Conservation (phyloP, 805 yeast genomes). For the Starmerella sp. region DNA sequence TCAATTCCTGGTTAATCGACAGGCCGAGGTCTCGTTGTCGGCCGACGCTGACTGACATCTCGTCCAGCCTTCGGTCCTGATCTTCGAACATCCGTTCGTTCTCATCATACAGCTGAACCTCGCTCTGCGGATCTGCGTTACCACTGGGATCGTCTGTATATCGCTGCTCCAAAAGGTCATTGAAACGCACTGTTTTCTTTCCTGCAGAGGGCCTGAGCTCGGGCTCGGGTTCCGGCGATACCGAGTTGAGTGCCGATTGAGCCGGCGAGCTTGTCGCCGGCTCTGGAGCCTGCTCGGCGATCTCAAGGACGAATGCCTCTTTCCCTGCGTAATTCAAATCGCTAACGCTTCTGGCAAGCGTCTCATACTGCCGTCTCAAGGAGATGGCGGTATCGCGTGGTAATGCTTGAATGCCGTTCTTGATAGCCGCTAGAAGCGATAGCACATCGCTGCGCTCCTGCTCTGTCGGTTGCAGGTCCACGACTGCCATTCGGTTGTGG, state of each 20-base stretch:
- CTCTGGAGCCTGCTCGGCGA: neutral
- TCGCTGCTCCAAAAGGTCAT: neutral
- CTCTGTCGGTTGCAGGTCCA: conserved; percentile 23
- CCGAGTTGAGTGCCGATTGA: neutral
- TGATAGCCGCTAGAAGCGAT: conserved; percentile 9
- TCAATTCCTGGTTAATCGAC: conserved; percentile 32
- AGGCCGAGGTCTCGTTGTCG: conserved; percentile 32
- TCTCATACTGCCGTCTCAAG: neutral
- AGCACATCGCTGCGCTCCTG: conserved; percentile 20
- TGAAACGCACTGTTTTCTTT: neutral
- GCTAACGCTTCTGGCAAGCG: neutral
- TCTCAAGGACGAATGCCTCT: neutral
- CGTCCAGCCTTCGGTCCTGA: conserved; percentile 32
- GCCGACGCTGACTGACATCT: conserved; percentile 29
- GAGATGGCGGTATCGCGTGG: neutral
- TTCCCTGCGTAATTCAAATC: conserved; percentile 6
- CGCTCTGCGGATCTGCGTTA: neutral
- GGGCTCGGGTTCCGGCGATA: neutral
- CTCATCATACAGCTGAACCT: conserved; percentile 14
- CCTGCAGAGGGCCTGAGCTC: neutral
- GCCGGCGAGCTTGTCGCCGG: neutral
- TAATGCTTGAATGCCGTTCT: neutral
- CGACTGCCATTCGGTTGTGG: conserved; percentile 22
- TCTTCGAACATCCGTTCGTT: conserved; percentile 26
- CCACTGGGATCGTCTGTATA: neutral